A percentile compares a stretch with the other conserved stretches of the same genome.
phyloP scores from a whole-genome alignment of 2,329 filamentous ascomycete species.

The Fusarium decemcellulare region DNA sequence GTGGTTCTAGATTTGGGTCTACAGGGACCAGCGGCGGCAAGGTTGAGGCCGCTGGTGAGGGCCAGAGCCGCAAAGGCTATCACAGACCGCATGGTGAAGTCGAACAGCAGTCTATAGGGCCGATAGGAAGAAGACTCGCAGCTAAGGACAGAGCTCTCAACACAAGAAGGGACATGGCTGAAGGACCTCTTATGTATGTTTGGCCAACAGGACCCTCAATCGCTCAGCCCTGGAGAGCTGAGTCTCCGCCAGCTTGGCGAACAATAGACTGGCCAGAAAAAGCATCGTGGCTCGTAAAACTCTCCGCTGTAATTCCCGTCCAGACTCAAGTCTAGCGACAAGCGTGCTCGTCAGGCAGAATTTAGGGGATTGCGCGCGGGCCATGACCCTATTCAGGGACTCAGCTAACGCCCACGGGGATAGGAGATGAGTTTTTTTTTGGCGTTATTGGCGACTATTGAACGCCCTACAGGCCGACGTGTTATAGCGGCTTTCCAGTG shows the following conservation, averaged over 20 bases:
- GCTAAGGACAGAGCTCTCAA: background rate
- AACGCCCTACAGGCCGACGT: background rate
- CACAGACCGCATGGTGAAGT: slow-evolving; percentile 3
- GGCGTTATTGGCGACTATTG: background rate
- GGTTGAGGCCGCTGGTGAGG: background rate
- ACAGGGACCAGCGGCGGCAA: background rate
- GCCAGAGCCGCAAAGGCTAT: background rate
- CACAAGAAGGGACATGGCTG: background rate
- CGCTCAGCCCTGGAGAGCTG: background rate
- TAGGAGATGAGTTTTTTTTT: background rate
- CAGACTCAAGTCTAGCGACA: background rate
- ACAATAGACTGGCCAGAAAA: too few species aligned
- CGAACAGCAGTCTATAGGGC: background rate
- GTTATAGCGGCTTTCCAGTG: too few species aligned
- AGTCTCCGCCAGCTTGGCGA: background rate
- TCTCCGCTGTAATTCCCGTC: background rate
- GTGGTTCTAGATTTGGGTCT: background rate
- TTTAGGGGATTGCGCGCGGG: too few species aligned
- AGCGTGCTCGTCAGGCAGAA: background rate
- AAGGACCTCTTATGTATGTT: background rate
- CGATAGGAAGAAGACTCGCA: background rate
- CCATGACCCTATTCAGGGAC: background rate
- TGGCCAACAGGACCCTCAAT: background rate
- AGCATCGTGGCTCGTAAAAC: too few species aligned
- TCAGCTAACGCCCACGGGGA: background rate